A percentile compares a stretch with the other conserved stretches of the same genome.
Conservation (phyloP, 371 early-diverging fungal species). For the Mucor piriformis region DNA sequence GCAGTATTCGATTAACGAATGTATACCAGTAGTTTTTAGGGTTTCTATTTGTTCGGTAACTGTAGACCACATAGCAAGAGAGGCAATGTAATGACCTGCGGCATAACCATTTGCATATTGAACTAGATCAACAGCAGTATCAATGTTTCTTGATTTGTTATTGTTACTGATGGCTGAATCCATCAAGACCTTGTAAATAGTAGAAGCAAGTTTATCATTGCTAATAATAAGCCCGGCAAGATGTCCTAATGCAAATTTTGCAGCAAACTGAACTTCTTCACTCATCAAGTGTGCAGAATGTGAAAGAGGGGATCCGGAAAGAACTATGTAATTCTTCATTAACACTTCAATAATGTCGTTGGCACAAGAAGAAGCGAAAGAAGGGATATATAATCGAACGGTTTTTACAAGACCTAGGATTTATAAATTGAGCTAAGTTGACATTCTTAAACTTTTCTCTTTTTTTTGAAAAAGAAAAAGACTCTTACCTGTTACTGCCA, state of each 20-base stretch:
- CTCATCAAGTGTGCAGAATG: conserved; percentile 43
- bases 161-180: conserved; percentile 11
- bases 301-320: conserved; percentile 18
- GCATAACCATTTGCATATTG: conserved; percentile 60
- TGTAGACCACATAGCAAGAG: conserved; percentile 51
- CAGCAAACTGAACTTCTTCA: conserved; percentile 67
- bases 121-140: conserved; percentile 38
- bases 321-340: conserved; percentile 30
- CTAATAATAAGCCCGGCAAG: conserved; percentile 48
- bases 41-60: conserved; percentile 39
- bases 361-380: conserved; percentile 36
- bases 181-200: conserved; percentile 19
- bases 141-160: conserved; percentile 24
- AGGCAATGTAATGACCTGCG: conserved; percentile 45
- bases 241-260: conserved; percentile 50
- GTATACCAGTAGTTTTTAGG: conserved; percentile 20
- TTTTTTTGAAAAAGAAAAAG: too few species aligned
- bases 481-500: conserved; percentile 54
- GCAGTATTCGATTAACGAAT: conserved; percentile 24
- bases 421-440: too few species aligned
- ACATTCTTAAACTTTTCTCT: too few species aligned
- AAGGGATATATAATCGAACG: conserved; percentile 22
- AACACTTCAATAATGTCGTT: conserved; percentile 30
- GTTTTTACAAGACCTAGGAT: conserved; percentile 24
- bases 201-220: conserved; percentile 45